These are phyloP conservation scores for Ochromonas danica DNA, from an alignment of 108 stramenopile genomes.

Conservation along the genomic window DNA sequence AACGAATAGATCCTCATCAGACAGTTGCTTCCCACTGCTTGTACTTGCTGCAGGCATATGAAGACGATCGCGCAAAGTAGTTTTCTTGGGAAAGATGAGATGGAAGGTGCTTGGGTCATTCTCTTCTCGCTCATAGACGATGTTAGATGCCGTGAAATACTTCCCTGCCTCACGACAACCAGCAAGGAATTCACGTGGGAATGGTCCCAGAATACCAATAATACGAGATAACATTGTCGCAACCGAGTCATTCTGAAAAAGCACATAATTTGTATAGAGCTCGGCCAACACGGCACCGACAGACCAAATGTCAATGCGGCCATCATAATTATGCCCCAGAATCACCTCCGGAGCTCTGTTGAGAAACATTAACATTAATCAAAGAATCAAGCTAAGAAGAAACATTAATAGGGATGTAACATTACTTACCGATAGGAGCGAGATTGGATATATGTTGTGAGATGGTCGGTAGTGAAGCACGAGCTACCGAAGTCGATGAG, in stretches of 20 bases:
- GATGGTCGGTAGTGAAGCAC: slow-evolving; percentile 89
- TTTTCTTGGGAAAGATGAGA: slow-evolving; percentile 27
- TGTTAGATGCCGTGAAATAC: slow-evolving; percentile 79
- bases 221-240: slow-evolving; percentile 89
- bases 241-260: slow-evolving; percentile 85
- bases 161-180: slow-evolving; percentile 70
- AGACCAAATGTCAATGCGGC: slow-evolving; percentile 84
- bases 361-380: too few species aligned
- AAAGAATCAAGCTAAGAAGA: too few species aligned
- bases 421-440: slow-evolving; percentile 56
- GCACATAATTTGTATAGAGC: slow-evolving; percentile 86
- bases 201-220: slow-evolving; percentile 82
- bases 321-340: slow-evolving; percentile 82
- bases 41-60: slow-evolving; percentile 40
- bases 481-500: slow-evolving; percentile 96
- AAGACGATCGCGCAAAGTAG: slow-evolving; percentile 42
- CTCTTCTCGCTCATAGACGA: slow-evolving; percentile 75
- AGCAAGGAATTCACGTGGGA: slow-evolving; percentile 81
- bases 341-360: slow-evolving; percentile 98
- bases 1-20: slow-evolving; percentile 62
- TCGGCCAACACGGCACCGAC: slow-evolving; percentile 89
- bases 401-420: not conserved
- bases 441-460: slow-evolving; percentile 92
- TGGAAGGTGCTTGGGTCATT: not conserved
- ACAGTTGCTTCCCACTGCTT: slow-evolving; percentile 40